phyloP scores from a whole-genome alignment of 441 rosid genomes.

The Gossypium davidsonii region DNA sequence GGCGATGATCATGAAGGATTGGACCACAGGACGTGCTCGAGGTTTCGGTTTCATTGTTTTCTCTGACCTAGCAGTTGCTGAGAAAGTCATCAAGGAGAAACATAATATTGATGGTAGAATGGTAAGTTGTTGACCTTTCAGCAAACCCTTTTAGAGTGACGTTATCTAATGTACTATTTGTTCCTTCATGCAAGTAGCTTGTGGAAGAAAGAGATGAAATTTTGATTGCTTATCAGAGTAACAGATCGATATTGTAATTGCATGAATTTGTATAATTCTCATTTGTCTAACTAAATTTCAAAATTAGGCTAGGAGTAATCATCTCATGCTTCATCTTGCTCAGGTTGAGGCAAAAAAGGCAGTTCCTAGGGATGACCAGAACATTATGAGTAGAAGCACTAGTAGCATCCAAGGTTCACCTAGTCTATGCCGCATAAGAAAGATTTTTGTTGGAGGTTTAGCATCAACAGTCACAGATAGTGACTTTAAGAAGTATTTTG shows the following conservation, averaged over 20 bases:
- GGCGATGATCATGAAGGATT: constrained; percentile 40
- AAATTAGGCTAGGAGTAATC: constrained; percentile 17
- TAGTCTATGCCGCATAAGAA: no score
- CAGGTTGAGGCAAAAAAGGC: constrained; percentile 97
- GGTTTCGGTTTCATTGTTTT: no score
- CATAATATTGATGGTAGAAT: constrained; percentile 86
- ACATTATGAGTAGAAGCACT: no score
- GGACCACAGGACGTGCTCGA: no score
- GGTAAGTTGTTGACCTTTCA: constrained; percentile 35
- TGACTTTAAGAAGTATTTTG: constrained; percentile 81
- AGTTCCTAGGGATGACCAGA: constrained; percentile 78
- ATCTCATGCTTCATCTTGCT: constrained; percentile 1
- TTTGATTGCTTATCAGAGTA: constrained; percentile 10
- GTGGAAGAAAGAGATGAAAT: constrained; percentile 7
- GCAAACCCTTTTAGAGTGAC: neutral
- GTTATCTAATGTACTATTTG: neutral
- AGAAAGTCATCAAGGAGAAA: constrained; percentile 67
- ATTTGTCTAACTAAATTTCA: constrained; percentile 27
- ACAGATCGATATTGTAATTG: constrained; percentile 26
- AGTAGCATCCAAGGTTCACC: no score
- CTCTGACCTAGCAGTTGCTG: constrained; percentile 41
- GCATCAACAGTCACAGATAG: constrained; percentile 85
- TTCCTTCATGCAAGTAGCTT: neutral
- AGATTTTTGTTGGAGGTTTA: constrained; percentile 36
- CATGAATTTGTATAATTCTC: constrained; percentile 22